Conservation (phyloP, 768 basidiomycete genomes). For the Cystobasidium tubakii region DNA sequence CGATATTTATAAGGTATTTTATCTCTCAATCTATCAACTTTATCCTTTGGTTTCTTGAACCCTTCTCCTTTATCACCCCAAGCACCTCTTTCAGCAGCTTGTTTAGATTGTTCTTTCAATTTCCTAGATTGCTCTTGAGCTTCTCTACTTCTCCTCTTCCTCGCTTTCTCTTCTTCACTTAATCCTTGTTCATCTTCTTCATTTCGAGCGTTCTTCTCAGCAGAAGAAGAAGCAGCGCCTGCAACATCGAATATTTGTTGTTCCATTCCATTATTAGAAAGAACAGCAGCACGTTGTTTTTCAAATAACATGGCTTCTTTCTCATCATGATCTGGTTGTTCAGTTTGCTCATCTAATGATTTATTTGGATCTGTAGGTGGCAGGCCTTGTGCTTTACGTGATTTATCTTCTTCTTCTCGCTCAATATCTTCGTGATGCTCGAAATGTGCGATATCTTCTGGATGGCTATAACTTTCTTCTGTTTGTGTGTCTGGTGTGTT, state of each 20-base stretch:
- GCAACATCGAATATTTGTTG: background rate
- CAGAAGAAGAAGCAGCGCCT: background rate
- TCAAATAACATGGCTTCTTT: constrained; percentile 20
- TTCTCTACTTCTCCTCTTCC: constrained; percentile 18
- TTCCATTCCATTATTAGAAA: constrained; percentile 4
- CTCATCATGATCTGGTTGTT: constrained; percentile 38
- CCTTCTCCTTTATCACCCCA: constrained; percentile 37
- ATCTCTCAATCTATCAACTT: constrained; percentile 42
- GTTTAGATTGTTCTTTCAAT: constrained; percentile 38
- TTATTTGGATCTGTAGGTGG: constrained; percentile 41
- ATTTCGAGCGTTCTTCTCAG: background rate
- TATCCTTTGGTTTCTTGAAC: constrained; percentile 44
- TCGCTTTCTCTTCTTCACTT: constrained; percentile 38
- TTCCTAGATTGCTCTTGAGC: constrained; percentile 41
- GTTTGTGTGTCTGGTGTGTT: constrained; percentile 95
- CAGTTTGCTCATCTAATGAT: constrained; percentile 35
- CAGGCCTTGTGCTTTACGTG: constrained; percentile 71
- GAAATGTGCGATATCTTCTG: constrained; percentile 81
- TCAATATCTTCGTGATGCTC: constrained; percentile 81
- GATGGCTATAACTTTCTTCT: constrained; percentile 86
- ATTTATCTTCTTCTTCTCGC: constrained; percentile 69
- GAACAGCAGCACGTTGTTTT: background rate
- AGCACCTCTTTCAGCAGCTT: constrained; percentile 43
- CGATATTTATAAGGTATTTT: constrained; percentile 45
- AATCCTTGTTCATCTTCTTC: constrained; percentile 34